Percentiles rank a stretch among this genome's conserved stretches.
Conservation (phyloP, 805 yeast species). For the Candida khao-thaluensis region DNA sequence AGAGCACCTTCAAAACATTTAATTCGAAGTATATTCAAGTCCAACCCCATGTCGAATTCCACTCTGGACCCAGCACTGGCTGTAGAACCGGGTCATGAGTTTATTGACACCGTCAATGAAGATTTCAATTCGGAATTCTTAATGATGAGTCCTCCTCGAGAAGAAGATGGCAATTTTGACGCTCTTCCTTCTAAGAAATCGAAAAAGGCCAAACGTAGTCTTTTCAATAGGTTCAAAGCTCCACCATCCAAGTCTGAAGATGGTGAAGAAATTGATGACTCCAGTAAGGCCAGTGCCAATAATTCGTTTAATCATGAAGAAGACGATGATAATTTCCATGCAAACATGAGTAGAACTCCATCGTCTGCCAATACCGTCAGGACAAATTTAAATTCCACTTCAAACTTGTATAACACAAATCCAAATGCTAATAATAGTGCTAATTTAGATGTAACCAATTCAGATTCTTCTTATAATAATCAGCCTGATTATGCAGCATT, state of each 20-base stretch:
- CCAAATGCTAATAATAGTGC: slow-evolving; percentile 1
- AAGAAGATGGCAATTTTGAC: slow-evolving; percentile 23
- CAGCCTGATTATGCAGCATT: slow-evolving; percentile 46
- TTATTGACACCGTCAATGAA: slow-evolving; percentile 3
- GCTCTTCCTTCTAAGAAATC: slow-evolving; percentile 22
- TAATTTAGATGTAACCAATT: slow-evolving; percentile 17
- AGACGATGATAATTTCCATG: slow-evolving; percentile 10
- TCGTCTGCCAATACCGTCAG: slow-evolving; percentile 20
- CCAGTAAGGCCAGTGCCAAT: slow-evolving; percentile 13
- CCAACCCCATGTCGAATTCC: slow-evolving; percentile 8
- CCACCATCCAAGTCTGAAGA: slow-evolving; percentile 10
- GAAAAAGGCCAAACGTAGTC: slow-evolving; percentile 32
- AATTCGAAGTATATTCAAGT: slow-evolving; percentile 33
- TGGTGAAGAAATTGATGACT: slow-evolving; percentile 7
- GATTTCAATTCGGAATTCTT: slow-evolving; percentile 17
- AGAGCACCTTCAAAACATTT: slow-evolving; percentile 30
- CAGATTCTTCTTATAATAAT: slow-evolving; percentile 18
- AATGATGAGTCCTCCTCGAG: slow-evolving; percentile 22
- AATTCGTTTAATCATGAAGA: slow-evolving; percentile 11
- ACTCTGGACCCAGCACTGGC: not conserved
- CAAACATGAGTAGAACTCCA: slow-evolving; percentile 22
- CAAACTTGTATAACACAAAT: not conserved
- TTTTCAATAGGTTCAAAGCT: slow-evolving; percentile 40
- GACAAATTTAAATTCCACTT: not conserved
- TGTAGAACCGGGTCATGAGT: not conserved